Base-by-base conservation (phyloP, 441 rosid species). In the Manihot esculenta region DNA sequence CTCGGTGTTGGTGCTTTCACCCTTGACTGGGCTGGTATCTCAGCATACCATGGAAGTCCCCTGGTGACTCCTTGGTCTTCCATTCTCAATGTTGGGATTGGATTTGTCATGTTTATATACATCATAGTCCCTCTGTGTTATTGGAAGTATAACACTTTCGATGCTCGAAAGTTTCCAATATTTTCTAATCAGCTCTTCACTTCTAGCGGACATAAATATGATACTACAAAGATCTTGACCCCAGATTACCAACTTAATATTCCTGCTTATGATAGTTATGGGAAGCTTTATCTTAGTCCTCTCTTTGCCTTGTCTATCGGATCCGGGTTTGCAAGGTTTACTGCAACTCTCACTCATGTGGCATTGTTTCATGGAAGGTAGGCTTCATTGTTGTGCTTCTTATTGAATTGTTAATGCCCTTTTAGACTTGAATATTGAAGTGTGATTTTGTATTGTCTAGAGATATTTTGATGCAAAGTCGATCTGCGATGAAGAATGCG, bases 1-100 rank as follows among this genome's bases (percentile, higher is more conserved):
- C 95, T 94, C 0, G 97, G 97, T 0, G 63, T 92, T 7, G 97
- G 98, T 45, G 95, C 97, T 8, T 92, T 92, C 74, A 89, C 95
- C 65, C 85, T 94, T 33, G 98, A 94, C 64, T 94, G 98, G 98
- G 97, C 98, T 2, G 99, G 99, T 7, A 88, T 94, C 78, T 89
- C 97, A 1, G 99, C 98, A 55, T 95, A 92, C 54, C 98, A 93
- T 47, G 98, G 98, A n/a, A 91, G 97, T 69, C 99, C 99, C 2
- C 81, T 92, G 63, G 96, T 95, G 57, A 70, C 98, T 9, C 98
- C 99, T 0, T 94, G 94, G 94, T 79, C 89, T 44, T 89, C 98
- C 49, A 90, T 94, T 69, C 81, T 91, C 73, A 94, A 94, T 68
- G 89, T 94, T 27, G 99, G 90, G 51, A 73, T 89, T 56, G 99